Evolutionary conservation across 164 flowering plant genomes (phyloP), one percentile per base, ranked within the genome.

Genomic region (Chimonanthus salicifolius): DNA sequence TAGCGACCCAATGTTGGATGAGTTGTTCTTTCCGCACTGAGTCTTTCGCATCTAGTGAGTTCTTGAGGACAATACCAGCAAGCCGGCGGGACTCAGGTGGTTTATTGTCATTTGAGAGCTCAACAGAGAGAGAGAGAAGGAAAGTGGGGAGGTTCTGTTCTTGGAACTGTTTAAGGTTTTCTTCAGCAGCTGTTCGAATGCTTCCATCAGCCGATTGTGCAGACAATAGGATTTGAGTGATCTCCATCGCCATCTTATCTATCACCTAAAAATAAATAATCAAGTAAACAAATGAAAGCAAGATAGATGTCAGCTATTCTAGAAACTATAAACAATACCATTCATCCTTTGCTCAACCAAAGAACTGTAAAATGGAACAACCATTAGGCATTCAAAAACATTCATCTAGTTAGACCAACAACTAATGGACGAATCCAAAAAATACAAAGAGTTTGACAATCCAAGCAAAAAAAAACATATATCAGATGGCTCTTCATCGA

Each of bases 41-140:
- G 71, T 92, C 94, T 75, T 88, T 92, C 3, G 94, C 89, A 80
- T 92, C 97, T 74, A 90, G 77, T 0, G 92, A 87, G 71, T 92
- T 92, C 76, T 92, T 92, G n/a, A 92, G 87, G 49, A 90, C 76
- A 65, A 92, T 87, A 85, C 97, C 97, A 77, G 94, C 97, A 76
- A 92, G 76, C 47, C 87, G 78, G 21, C 94, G 90, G 6, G 88
- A 83, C 70, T 88, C 97, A 7, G 77, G 71, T 6, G 97, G 97
- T 72, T 90, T 92, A 48, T 81, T 89, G 67, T 90, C 85, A 72
- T 84, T 88, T 33, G 92, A 80, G 7, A 92, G 90, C 77, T 92
- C 97, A 73, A 83, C 71, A 3, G 93, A 90, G 69, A 92, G 70
- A 0, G 94, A 85, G 4, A 90, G 75, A 54, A 92, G 87, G 70